Base-by-base conservation (phyloP, 2,329 filamentous ascomycete species). In the Huntiella abstrusa region DNA sequence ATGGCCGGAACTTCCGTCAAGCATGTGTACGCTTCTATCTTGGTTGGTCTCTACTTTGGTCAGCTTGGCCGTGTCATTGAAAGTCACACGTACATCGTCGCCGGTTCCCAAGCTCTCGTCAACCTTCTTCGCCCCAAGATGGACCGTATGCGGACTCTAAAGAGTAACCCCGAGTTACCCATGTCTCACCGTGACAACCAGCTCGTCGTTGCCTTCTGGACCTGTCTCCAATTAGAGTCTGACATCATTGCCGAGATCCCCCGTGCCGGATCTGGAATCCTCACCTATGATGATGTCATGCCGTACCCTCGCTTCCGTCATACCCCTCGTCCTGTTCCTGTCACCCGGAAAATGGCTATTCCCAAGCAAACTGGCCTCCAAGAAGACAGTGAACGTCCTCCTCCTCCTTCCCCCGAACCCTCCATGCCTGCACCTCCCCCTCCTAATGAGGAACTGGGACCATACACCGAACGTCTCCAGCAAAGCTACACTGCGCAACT, bases 221-320 rank as follows among this genome's bases (percentile, higher is more conserved):
- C 87, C 5, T 93, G 84, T 58, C 65, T 95, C 52, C 88, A 96
- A 57, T 69, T 96, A 8, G 88, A 96, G 61, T 94, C 86, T 60
- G 88, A 96, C 59, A 84, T 96, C 40, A 71, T 95, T 41, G 91
- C 91, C 3, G 91, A 98, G 61, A 68, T 96, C 49, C 72, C 67
- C 12, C 62, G 75, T 3, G 71, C 73, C 1, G 73, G 74, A 3
- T 77, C 75, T 1, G 70, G 70, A 1, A 70, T 79, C 45, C 59
- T 78, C n/a, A 65, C 64, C 1, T 77, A 71, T 52, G 75, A 77
- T 56, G 67, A 73, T 15, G 67, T 72, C 42, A 77, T 86, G 62
- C 74, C 79, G 6, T 75, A 77, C 55, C 81, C 81, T 1, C 75
- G 76, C 52, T 66, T 68, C 50, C 17, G 13, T 12, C 5, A 13